Evolutionary conservation across 345 rosid species (phyloP).

Genomic region (Garcia nutans): DNA sequence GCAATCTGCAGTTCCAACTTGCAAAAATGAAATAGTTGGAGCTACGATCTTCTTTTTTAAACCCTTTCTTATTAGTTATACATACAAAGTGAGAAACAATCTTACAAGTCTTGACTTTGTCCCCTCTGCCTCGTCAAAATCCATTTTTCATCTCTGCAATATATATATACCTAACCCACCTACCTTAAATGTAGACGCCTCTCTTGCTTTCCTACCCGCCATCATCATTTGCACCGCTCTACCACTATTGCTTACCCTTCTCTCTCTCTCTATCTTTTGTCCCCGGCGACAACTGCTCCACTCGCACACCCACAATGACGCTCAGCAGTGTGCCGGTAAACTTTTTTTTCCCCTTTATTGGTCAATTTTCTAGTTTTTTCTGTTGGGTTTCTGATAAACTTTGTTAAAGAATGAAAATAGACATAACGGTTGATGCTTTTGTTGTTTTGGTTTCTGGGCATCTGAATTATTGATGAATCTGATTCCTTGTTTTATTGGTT

Average conservation of each 20-base stretch:
- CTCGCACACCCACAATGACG: slow-evolving; percentile 28
- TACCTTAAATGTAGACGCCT: not conserved
- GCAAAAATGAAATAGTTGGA: not conserved
- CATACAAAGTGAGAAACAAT: not conserved
- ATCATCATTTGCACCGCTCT: not conserved
- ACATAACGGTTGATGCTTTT: not conserved
- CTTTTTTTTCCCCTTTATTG: not conserved
- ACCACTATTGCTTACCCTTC: not conserved
- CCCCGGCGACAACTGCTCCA: not conserved
- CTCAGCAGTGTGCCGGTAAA: slow-evolving; percentile 36
- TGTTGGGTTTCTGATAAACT: slow-evolving; percentile 19
- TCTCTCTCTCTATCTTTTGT: not conserved
- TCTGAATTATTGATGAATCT: no score
- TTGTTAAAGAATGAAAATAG: not conserved
- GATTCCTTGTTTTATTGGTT: not conserved
- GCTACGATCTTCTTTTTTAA: slow-evolving; percentile 24
- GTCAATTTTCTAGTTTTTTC: not conserved
- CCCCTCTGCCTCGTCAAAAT: no score
- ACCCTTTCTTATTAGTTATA: not conserved
- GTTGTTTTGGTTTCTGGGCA: slow-evolving; percentile 1
- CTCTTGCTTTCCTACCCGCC: not conserved
- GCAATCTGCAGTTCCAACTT: not conserved
- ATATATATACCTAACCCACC: slow-evolving; percentile 12
- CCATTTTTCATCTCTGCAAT: not conserved
- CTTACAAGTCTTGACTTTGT: no score